Evolutionary conservation across 768 basidiomycete genomes (phyloP), one percentile per base, ranked within the genome.

Genomic region (Rickenella mellea): DNA sequence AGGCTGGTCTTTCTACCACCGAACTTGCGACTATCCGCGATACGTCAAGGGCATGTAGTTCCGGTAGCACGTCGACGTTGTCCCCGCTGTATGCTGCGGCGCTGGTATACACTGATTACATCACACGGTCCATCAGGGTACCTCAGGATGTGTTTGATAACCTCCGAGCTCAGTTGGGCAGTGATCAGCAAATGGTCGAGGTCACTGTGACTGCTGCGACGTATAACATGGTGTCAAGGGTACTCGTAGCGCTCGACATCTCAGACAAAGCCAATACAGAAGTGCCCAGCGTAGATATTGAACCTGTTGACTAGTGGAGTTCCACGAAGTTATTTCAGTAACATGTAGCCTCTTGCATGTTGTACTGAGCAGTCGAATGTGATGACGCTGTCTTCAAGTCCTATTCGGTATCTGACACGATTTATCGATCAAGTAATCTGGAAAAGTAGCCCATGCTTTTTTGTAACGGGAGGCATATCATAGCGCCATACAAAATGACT

Each of bases 141-240:
- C 66, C 70, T 1, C 55, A 63, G 15, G 49, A 56, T 0, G 59
- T 71, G 10, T 68, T 69, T 14, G 53, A 64, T 24, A 49, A 55
- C 1, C 61, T 80, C 27, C 68, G 65, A 47, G 47, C 51, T 2
- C 58, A 68, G 24, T 57, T 74, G 47, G 33, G 15, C 7, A 29
- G 49, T 39, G 53, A 62, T 40, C 48, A 56, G 49, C 52, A 61
- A 49, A 48, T 78, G 28, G 71, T 76, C 27, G 80, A 83, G 51
- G 72, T 69, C 15, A 52, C 56, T 0, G 65, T 69, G 1, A 65
- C 73, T 40, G 70, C 71, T 0, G 73, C 73, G 4, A 59, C 65
- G 0, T 83, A 83, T 57, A 81, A 81, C 59, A 76, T 81, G 74
- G 79, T 83, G 6, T 80, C 78, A 15, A 66, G 80, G n/a, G 73